Evolutionary conservation across 192 early-diverging fungal genomes (phyloP), one percentile per base, ranked within the genome.

Genomic region (Phlyctochytrium arcticum): DNA sequence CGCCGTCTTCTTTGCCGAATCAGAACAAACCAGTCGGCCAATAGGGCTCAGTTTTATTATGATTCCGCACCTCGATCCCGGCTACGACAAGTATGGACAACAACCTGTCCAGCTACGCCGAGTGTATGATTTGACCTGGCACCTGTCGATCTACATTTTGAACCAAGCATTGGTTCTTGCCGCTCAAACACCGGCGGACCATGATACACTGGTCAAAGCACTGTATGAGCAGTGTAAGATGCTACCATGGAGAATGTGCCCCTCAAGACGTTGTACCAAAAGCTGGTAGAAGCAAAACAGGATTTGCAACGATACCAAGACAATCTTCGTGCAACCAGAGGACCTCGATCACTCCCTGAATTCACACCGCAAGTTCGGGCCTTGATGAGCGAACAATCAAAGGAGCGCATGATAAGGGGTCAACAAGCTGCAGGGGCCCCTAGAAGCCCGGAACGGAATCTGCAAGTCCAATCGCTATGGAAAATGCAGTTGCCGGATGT

Each of bases 51-150:
- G n/a, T 10, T 21, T 24, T 0, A 57, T 57, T 57, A 32, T 29
- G 10, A 36, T 57, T 36, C 34, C 55, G 31, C 55, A 57, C 55
- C 17, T 57, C 17, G 55, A 57, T n/a, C 55, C 26, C 17, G 55
- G 55, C 15, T 35, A n/a, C 2, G 55, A 57, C 55, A 57, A 57
- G 34, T 57, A 57, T 3, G 34, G 31, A 0, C 12, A 21, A 17
- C 55, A 57, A 36, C 30, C 55, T 27, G 17, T n/a, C 10, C 17
- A 29, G 17, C 55, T 57, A 27, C 9, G 34, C 9, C 31, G 31
- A 19, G 55, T 57, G 31, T n/a, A 36, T 1, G 55, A 57, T 2
- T 15, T 57, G 30, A 57, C 55, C 17, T 57, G 55, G 55, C 12
- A 23, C n/a, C 12, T 57, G 27, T 36, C 55, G 27, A 10, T 57